Evolutionary conservation across 2,329 filamentous ascomycete species (phyloP), one percentile per base, ranked within the genome.

Genomic region (Clonostachys rhizophaga): DNA sequence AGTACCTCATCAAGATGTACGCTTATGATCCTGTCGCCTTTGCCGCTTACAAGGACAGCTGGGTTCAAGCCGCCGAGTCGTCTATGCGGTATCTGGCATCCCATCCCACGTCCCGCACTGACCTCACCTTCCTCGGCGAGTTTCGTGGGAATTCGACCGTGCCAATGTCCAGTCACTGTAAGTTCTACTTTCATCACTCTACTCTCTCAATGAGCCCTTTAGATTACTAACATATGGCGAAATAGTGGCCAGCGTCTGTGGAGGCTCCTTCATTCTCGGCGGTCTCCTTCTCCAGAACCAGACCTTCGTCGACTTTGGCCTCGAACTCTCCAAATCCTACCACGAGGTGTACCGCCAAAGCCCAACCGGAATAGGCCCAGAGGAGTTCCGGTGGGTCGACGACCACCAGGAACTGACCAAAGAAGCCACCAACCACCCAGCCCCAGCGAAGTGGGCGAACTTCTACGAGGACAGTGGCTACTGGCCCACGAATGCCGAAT

Each of bases 1-100:
- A 95, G 67, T 95, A 95, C 59, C 78, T 95, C 18, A 85, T 95
- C 64, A 96, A 95, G 72, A 94, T 95, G 88, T 94, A 84, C 55
- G 54, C 92, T 47, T 95, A 95, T 62, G 86, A 92, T 59, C 74
- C 81, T 0, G 55, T 63, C 6, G 74, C 80, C 4, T 95, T 87
- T 57, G 66, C 58, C 3, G 51, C 64, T 3, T 90, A 92, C 68
- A 82, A 76, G 56, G 84, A 91, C 53, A 80, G 82, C 43, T 96
- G 89, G 89, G 68, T 89, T 40, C 60, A 74, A 1, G 89, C 89
- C 2, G 87, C 84, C 45, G 84, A 95, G 55, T 90, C 86, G 8
- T 84, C 83, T 6, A 92, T 94, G 42, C 62, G 59, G 43, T 68
- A 87, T 3, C 72, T 86, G 1, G 77, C 81, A 14, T 80, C 24